A percentile compares a stretch with the other conserved stretches of the same genome.
Evolutionary conservation across 2,329 filamentous ascomycete genomes (phyloP).

Genomic region (Cercospora canescens): DNA sequence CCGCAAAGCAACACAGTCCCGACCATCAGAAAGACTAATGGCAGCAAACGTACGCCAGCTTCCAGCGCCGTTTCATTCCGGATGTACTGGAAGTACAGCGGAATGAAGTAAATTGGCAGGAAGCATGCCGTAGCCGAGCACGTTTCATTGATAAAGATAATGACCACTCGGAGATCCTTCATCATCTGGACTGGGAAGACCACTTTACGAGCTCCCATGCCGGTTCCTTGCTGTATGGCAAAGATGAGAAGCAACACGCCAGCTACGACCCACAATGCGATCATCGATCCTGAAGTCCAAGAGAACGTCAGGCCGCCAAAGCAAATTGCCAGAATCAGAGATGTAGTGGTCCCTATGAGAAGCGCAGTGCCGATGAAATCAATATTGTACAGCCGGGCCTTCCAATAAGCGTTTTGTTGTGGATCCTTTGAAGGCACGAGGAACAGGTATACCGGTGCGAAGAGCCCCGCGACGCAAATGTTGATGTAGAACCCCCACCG

Average conservation of each 20-base stretch:
- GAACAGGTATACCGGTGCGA: conserved; percentile 48
- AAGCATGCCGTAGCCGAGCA: conserved; percentile 23
- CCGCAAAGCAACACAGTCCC: conserved; percentile 5
- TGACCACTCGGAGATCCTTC: conserved; percentile 44
- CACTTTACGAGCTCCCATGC: conserved; percentile 1
- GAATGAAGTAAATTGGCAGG: conserved; percentile 53
- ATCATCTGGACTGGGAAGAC: conserved; percentile 51
- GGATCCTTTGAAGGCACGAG: conserved; percentile 37
- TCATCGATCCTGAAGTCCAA: conserved; percentile 49
- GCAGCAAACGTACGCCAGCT: conserved; percentile 45
- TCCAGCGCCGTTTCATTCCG: conserved; percentile 44
- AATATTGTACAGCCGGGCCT: conserved; percentile 31
- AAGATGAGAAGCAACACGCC: conserved; percentile 48
- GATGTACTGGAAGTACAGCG: conserved; percentile 54
- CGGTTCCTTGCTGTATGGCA: conserved; percentile 44
- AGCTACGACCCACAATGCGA: conserved; percentile 52
- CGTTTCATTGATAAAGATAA: conserved; percentile 42
- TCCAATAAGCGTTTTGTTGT: conserved; percentile 1
- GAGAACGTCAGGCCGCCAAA: conserved; percentile 53
- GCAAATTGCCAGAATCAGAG: conserved; percentile 51
- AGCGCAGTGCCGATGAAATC: conserved; percentile 51
- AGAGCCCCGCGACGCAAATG: conserved; percentile 34
- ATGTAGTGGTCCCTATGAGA: conserved; percentile 43
- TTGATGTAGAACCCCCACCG: conserved; percentile 47
- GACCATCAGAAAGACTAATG: conserved; percentile 22